Evolutionary conservation across 2,329 filamentous ascomycete species (phyloP).

Genomic region (Zasmidium citrigriseum): DNA sequence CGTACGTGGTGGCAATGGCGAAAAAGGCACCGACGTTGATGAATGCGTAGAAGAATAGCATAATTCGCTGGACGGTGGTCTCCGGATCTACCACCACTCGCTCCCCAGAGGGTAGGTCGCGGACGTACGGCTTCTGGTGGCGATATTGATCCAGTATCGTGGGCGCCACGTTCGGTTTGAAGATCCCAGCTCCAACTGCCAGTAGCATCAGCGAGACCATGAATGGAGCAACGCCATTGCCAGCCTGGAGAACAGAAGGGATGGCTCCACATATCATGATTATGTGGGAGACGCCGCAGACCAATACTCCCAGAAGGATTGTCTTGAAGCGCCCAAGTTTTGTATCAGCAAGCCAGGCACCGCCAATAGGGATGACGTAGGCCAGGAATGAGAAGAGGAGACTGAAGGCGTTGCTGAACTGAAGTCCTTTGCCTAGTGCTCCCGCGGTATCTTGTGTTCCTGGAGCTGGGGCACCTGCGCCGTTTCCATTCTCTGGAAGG

Average conservation of each 20-base stretch:
- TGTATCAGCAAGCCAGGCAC: slow-evolving; percentile 26
- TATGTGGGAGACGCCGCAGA: slow-evolving; percentile 25
- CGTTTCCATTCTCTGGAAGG: slow-evolving; percentile 49
- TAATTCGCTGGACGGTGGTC: slow-evolving; percentile 48
- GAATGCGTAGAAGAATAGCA: slow-evolving; percentile 67
- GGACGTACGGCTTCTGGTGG: slow-evolving; percentile 41
- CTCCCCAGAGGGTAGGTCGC: slow-evolving; percentile 42
- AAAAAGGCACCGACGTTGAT: slow-evolving; percentile 74
- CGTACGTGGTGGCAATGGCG: slow-evolving; percentile 64
- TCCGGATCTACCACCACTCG: slow-evolving; percentile 49
- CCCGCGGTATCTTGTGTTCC: slow-evolving; percentile 48
- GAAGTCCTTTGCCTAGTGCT: slow-evolving; percentile 60
- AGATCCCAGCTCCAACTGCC: slow-evolving; percentile 68
- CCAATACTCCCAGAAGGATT: slow-evolving; percentile 23
- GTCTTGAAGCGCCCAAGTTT: slow-evolving; percentile 28
- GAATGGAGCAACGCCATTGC: slow-evolving; percentile 25
- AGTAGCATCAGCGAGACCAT: slow-evolving; percentile 62
- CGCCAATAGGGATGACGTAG: slow-evolving; percentile 56
- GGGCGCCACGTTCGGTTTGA: slow-evolving; percentile 72
- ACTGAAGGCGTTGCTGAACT: slow-evolving; percentile 53
- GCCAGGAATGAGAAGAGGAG: slow-evolving; percentile 60
- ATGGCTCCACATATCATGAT: slow-evolving; percentile 26
- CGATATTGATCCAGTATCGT: slow-evolving; percentile 49
- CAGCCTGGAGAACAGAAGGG: slow-evolving; percentile 23
- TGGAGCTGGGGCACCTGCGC: slow-evolving; percentile 35